Evolutionary conservation across 305 asterid species (phyloP).

Genomic region (Fraxinus greggii): DNA sequence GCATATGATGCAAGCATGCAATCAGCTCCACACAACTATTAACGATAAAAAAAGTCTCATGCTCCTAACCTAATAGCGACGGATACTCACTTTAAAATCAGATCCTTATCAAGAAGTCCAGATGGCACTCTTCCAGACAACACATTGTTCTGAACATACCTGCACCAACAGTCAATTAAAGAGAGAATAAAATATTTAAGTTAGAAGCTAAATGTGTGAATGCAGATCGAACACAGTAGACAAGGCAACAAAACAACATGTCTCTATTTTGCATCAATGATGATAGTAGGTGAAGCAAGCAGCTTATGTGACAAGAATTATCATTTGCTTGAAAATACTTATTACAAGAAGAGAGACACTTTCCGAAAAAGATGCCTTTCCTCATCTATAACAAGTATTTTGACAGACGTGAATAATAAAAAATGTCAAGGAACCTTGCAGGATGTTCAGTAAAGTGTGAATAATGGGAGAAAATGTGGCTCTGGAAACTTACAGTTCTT

Average conservation of each 20-base stretch:
- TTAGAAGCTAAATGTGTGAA: background rate
- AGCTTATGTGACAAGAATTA: background rate
- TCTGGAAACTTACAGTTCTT: slow-evolving; percentile 75
- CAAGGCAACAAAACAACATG: background rate
- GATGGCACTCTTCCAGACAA: slow-evolving; percentile 73
- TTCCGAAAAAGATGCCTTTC: background rate
- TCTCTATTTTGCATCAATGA: slow-evolving; percentile 10
- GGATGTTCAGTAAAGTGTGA: background rate
- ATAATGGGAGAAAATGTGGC: slow-evolving; percentile 12
- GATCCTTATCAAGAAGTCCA: slow-evolving; percentile 55
- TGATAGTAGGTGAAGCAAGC: background rate
- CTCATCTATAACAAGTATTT: background rate
- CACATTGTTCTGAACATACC: slow-evolving; percentile 81
- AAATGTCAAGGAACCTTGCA: background rate
- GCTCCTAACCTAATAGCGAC: background rate
- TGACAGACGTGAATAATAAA: background rate
- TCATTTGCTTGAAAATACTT: background rate
- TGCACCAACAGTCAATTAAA: slow-evolving; percentile 35
- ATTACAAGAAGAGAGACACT: background rate
- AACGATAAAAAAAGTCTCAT: background rate
- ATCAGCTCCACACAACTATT: background rate
- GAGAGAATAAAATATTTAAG: background rate
- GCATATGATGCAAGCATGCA: background rate
- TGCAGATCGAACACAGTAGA: background rate
- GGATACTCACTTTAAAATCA: slow-evolving; percentile 69